Conservation (phyloP, 345 rosid species). For the Boechera divaricarpa region DNA sequence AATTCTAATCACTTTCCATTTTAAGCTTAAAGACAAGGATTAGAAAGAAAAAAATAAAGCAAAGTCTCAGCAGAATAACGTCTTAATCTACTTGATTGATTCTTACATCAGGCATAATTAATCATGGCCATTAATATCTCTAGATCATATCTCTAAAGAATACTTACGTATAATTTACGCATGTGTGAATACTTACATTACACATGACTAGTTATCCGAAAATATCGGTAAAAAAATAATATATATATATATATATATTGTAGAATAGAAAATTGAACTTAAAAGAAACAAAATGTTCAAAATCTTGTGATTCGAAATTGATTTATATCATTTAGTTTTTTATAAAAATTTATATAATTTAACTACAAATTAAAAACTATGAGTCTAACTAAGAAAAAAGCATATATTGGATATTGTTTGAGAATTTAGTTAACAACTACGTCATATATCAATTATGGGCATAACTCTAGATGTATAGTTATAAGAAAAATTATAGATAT, state of each 20-base stretch:
- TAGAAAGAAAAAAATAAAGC: constrained; percentile 38
- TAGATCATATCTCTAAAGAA: constrained; percentile 20
- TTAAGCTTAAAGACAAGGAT: constrained; percentile 35
- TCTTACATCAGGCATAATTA: constrained; percentile 36
- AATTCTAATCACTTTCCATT: constrained; percentile 44
- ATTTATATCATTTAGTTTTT: not conserved
- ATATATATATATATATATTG: not conserved
- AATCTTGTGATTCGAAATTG: not conserved
- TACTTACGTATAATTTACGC: constrained; percentile 31
- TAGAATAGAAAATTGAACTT: not conserved
- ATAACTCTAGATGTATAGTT: not conserved
- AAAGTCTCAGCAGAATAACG: constrained; percentile 43
- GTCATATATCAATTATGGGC: not conserved
- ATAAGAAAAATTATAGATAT: not conserved
- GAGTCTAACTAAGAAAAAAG: not conserved
- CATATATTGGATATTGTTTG: not conserved
- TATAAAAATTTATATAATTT: not conserved
- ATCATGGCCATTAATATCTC: constrained; percentile 36
- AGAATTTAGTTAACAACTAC: not conserved
- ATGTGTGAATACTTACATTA: not conserved
- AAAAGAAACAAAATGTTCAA: not conserved
- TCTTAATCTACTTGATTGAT: constrained; percentile 43
- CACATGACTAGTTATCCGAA: not conserved
- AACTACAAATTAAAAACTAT: not conserved
- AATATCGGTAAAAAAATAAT: too few relatives aligned